A percentile compares a stretch with the other conserved stretches of the same genome.
phyloP scores from a whole-genome alignment of 2,329 filamentous ascomycete genomes.

The Cordyceps tenuipes region DNA sequence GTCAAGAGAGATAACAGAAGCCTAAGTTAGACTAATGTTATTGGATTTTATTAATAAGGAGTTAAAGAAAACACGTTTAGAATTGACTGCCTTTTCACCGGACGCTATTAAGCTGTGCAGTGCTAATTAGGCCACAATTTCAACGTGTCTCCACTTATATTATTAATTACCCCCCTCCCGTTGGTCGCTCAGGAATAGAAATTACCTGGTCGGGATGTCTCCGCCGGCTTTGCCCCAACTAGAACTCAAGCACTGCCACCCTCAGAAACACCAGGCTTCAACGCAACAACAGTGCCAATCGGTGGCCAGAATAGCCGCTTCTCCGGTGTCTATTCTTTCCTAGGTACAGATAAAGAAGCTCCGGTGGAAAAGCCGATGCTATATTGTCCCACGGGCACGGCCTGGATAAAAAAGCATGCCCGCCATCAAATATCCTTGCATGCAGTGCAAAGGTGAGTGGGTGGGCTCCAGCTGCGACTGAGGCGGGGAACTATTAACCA shows the following conservation, averaged over 20 bases:
- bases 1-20: too few species aligned
- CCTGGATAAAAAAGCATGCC: constrained; percentile 17
- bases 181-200: not conserved
- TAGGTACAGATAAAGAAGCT: not conserved
- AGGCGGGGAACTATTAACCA: not conserved
- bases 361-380: not conserved
- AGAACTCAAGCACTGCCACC: constrained; percentile 2
- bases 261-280: not conserved
- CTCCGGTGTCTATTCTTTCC: not conserved
- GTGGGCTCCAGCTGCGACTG: not conserved
- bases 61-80: too few species aligned
- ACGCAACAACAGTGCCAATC: not conserved
- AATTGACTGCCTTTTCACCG: too few species aligned
- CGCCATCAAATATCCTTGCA: constrained; percentile 17
- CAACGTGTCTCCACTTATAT: too few species aligned
- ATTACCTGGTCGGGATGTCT: constrained; percentile 10
- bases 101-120: too few species aligned
- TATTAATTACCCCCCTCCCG: too few species aligned
- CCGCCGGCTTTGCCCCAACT: constrained; percentile 3
- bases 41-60: too few species aligned
- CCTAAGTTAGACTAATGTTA: too few species aligned
- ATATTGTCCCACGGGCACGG: not conserved
- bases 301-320: not conserved
- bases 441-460: constrained; percentile 19
- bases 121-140: too few species aligned